phyloP scores from a whole-genome alignment of 768 basidiomycete genomes.

The Mycena floridula region DNA sequence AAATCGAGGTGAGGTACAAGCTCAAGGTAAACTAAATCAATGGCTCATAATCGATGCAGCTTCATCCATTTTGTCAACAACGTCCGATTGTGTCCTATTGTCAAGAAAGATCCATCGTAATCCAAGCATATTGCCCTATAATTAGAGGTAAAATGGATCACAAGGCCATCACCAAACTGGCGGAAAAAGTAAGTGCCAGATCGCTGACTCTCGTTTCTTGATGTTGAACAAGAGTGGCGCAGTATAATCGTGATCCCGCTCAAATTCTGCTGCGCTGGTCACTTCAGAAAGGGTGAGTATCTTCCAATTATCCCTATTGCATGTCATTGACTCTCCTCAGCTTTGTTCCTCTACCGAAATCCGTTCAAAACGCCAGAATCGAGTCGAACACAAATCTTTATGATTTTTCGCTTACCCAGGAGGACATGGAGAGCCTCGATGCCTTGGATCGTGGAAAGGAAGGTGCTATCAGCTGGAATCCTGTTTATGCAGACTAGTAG shows the following conservation, averaged over 20 bases:
- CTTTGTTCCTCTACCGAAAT: conserved; percentile 80
- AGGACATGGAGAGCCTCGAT: conserved; percentile 65
- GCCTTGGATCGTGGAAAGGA: conserved; percentile 64
- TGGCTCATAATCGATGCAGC: conserved; percentile 28
- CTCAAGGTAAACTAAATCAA: no score
- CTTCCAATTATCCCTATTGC: no score
- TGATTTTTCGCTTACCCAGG: conserved; percentile 61
- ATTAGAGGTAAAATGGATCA: conserved; percentile 54
- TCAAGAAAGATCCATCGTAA: conserved; percentile 46
- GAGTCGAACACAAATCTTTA: conserved; percentile 67
- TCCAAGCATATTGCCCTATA: conserved; percentile 77
- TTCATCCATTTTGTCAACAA: conserved; percentile 83
- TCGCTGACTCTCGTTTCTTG: neutral
- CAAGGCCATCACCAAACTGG: conserved; percentile 44
- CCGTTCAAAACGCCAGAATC: conserved; percentile 64
- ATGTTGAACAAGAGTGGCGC: neutral
- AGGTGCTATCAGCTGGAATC: conserved; percentile 83
- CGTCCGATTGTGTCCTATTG: conserved; percentile 74
- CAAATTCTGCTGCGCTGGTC: conserved; percentile 91
- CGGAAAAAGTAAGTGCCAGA: conserved; percentile 45
- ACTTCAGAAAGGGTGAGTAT: conserved; percentile 67
- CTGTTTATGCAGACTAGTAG: conserved; percentile 53
- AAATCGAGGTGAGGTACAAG: conserved; percentile 78
- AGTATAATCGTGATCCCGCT: conserved; percentile 60
- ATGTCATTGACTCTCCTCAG: conserved; percentile 27